Base-by-base conservation (phyloP, 2,329 filamentous ascomycete genomes). In the Ophiocordyceps australis region DNA sequence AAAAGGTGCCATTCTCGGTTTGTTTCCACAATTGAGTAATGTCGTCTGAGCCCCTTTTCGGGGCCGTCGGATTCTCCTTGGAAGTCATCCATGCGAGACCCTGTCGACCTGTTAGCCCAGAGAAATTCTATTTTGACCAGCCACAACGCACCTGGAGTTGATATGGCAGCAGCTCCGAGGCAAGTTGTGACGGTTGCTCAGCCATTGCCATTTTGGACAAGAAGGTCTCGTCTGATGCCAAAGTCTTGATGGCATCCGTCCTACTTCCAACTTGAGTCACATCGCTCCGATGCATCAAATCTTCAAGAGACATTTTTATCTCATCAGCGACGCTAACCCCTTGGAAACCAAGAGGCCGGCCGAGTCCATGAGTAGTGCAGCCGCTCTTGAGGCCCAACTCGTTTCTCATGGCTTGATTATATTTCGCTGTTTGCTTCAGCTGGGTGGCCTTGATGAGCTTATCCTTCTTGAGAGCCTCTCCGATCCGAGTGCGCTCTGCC, bases 11-110 rank as follows among this genome's bases (percentile, higher is more conserved):
- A 20, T 45, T 46, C 5, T 32, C 15, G 44, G 55, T 32, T 45
- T 58, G 65, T 41, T 73, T 77, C 83, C 83, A 93, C 10, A 92
- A 56, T 48, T 92, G 82, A 2, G 81, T 68, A 14, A 43, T 52
- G 9, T 78, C 64, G 2, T 60, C 52, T 0, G 72, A 66, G 1
- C 62, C 65, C 15, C 50, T 45, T 3, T 55, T 38, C 4, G 82
- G 80, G 9, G 77, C 54, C 19, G 60, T 46, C 0, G 81, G 80
- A 10, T 61, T 66, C 45, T 93, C 83, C 38, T 80, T 81, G 7
- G 70, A 59, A 12, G 71, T 55, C 64, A 93, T 68, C 83, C 83
- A 93, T 11, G 74, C 70, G 20, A 93, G 54, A 6, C 80, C 82
- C 56, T 86, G 57, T 30, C 20, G 33, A 17, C 30, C 14, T 10